Evolutionary conservation across 2,329 filamentous ascomycete species (phyloP).

Genomic region (Colletotrichum sansevieriae): DNA sequence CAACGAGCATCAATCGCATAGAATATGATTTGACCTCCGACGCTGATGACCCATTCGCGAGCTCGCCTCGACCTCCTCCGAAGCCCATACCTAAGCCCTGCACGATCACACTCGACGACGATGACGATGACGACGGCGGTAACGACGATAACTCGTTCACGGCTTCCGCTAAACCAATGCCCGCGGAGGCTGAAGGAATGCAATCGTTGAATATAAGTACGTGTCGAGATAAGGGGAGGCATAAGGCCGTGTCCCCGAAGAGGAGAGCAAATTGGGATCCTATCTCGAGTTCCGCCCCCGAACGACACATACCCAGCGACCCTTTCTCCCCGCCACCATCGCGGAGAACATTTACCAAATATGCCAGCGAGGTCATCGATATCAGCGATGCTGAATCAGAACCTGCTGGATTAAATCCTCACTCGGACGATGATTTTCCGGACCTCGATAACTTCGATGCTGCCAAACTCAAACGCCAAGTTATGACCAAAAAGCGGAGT

Average conservation of each 20-base stretch:
- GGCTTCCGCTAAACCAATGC: constrained; percentile 13
- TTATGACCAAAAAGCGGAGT: constrained; percentile 42
- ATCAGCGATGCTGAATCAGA: constrained; percentile 49
- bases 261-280: constrained; percentile 59
- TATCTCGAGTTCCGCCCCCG: constrained; percentile 67
- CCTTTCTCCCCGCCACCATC: constrained; percentile 34
- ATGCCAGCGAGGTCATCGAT: constrained; percentile 48
- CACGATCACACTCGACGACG: constrained; percentile 21
- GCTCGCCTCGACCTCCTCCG: constrained; percentile 42
- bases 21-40: constrained; percentile 26
- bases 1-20: background rate
- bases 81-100: constrained; percentile 11
- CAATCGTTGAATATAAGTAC: background rate
- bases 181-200: background rate
- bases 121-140: constrained; percentile 16
- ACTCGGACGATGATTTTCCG: constrained; percentile 63
- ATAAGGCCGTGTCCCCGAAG: constrained; percentile 43
- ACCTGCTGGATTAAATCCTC: background rate
- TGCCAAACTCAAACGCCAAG: constrained; percentile 43
- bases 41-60: constrained; percentile 45
- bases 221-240: constrained; percentile 16
- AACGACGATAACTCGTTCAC: constrained; percentile 16
- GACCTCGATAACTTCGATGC: constrained; percentile 59
- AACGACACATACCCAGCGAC: constrained; percentile 43
- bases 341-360: constrained; percentile 7